Conservation (phyloP, 2,329 filamentous ascomycete species). For the Fusarium odoratissimum region DNA sequence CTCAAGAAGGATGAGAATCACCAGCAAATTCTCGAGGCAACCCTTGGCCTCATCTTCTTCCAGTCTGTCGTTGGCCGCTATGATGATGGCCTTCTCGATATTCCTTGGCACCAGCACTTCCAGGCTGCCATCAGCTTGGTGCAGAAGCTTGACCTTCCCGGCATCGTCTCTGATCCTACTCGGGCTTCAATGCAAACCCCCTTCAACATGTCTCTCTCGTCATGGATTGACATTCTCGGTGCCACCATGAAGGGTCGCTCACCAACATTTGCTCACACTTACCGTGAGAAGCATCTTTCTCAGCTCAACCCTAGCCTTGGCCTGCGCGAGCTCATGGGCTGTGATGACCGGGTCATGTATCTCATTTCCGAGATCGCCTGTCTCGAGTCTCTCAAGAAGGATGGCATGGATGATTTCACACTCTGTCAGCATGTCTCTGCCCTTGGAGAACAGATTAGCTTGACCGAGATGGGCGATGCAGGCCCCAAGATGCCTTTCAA, state of each 20-base stretch:
- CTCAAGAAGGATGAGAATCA: conserved; percentile 85
- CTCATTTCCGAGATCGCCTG: conserved; percentile 97
- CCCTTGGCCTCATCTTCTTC: conserved; percentile 95
- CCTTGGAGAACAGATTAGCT: conserved; percentile 86
- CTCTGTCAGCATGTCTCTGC: conserved; percentile 90
- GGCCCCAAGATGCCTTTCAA: conserved; percentile 71
- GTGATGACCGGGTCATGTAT: conserved; percentile 97
- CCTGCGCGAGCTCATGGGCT: conserved; percentile 94
- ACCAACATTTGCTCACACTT: conserved; percentile 92
- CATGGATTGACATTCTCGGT: conserved; percentile 98
- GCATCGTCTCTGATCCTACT: conserved; percentile 70
- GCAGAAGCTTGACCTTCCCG: conserved; percentile 83
- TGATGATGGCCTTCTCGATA: conserved; percentile 87
- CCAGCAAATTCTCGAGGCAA: conserved; percentile 89
- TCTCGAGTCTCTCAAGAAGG: conserved; percentile 86
- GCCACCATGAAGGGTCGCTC: conserved; percentile 90
- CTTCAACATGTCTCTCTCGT: conserved; percentile 94
- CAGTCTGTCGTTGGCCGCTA: conserved; percentile 90
- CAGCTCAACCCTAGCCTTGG: conserved; percentile 71
- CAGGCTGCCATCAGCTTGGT: conserved; percentile 89
- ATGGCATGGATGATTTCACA: conserved; percentile 85
- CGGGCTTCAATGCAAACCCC: conserved; percentile 70
- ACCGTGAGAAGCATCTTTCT: conserved; percentile 91
- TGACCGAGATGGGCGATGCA: conserved; percentile 76
- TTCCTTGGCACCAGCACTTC: conserved; percentile 98